Base-by-base conservation (phyloP, 495 filamentous ascomycete species). In the Aspergillus heteromorphus region DNA sequence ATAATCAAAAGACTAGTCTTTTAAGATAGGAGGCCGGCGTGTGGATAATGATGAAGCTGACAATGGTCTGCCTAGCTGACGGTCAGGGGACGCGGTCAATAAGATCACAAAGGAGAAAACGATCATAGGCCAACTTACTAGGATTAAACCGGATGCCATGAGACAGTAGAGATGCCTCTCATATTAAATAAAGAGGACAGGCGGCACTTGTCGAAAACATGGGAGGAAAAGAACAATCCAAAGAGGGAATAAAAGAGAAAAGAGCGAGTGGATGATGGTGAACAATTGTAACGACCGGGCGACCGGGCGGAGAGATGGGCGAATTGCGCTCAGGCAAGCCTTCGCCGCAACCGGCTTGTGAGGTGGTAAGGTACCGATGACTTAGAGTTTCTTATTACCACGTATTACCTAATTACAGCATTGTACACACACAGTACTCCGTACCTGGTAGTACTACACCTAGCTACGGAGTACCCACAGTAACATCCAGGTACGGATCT, bases 211-310 rank as follows among this genome's bases (percentile, higher is more conserved):
- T 48, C 41, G 40, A 29, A 60, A 45, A 38, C 31, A 43, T 48
- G 45, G 23, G 47, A 43, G 41, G 55, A 43, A 43, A 52, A 51
- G 87, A 87, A 51, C 77, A 81, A 29, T 71, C 79, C 51, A 71
- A 84, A 64, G 45, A 55, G 34, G 2, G 80, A 54, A 75, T 10
- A 81, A 64, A 70, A 74, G 52, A 66, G 87, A 51, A 54, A 64
- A 59, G 47, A 45, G 31, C 31, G 34, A 40, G 43, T 23, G 27
- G 19, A 25, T 40, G 42, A 48, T 38, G 30, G 40, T 54, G 30
- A 27, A 36, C 19, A 21, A 40, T 21, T 36, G 19, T 8, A 45
- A 25, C 19, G 34, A 40, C 30, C 21, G 19, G 30, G 19, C 19
- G 50, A 53, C 40, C 34, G 34, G 16, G 34, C 36, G 51, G 40